Evolutionary conservation across 139 green algal genomes (phyloP), one percentile per base, ranked within the genome.

Genomic region (Tetraselmis striata): DNA sequence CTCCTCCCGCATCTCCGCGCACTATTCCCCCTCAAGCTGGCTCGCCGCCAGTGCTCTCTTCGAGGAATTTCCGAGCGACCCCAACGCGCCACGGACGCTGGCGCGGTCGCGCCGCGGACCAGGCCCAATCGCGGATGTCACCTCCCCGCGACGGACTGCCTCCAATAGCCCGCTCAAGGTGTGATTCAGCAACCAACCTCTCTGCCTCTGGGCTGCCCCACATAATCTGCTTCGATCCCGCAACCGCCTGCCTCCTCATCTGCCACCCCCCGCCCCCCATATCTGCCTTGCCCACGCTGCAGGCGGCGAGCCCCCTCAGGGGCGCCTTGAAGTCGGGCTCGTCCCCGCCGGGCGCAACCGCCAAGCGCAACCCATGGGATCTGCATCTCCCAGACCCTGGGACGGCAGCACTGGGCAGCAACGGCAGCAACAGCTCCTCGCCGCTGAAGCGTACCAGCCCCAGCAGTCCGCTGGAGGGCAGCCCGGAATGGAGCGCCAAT

Each of bases 1-100:
- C 0, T 91, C 85, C 22, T 91, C 88, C 80, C 84, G 89, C 28
- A 96, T 96, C 32, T 92, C 80, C 1, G 86, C 82, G 29, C 86
- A 94, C 86, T 94, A 90, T 84, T 89, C 87, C 1, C 89, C 88
- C 2, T 0, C 24, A 2, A 82, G 86, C 5, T 86, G 83, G 77
- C 58, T 80, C 27, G 85, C 85, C 29, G 90, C 91, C 1, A 59
- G 84, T 1, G 59, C 88, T 0, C 88, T 93, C 18, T 92, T 94
- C 85, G 91, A 94, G 85, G 85, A 93, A 81, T 31, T 45, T 26
- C 76, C 58, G 32, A 83, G 28, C 84, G 88, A 91, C 78, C 84
- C 88, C 58, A 86, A 89, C 31, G 88, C 84, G 0, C 88, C 86
- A 0, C 78, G 88, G 0, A 85, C 77, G 0, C 67, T 67, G 11